Base-by-base conservation (phyloP, 2,329 filamentous ascomycete genomes). In the Ceratocystis destructans region DNA sequence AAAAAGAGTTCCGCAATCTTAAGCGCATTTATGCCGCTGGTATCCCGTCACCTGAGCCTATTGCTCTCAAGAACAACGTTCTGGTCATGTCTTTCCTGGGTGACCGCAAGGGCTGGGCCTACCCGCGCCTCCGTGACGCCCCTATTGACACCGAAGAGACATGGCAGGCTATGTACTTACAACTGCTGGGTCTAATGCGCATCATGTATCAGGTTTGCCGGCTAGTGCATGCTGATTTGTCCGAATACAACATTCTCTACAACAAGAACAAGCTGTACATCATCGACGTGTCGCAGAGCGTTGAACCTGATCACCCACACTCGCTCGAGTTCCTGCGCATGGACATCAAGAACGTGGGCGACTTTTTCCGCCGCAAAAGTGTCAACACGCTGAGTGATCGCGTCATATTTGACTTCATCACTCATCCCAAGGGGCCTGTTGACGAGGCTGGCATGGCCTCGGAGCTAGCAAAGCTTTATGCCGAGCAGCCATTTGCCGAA, bases 231-330 rank as follows among this genome's bases (percentile, higher is more conserved):
- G 94, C 92, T 62, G 94, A 99, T 83, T 75, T 99, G 74, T 96
- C 90, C 79, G 94, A 99, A 81, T 99, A 99, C 83, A 99, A 99
- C 73, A 84, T 97, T 64, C 82, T 99, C 22, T 99, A 95, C 78
- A 83, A 96, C 78, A 82, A 90, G 66, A 80, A 84, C 67, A 85
- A 84, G 71, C 83, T 96, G 0, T 96, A 90, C 79, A 88, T 99
- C 72, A 99, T 99, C 75, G 94, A 99, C 76, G 94, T 99, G 55
- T 96, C 90, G 66, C 94, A 99, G 78, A 94, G 89, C 73, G 94
- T 99, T 22, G 95, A 97, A 78, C 92, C 95, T 71, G 93, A 97
- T 71, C 94, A 99, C 75, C 94, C 94, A 0, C 84, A 90, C 67
- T 93, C 89, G 1, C 81, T 96, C 37, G 93, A 97, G 74, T 99